Base-by-base conservation (phyloP, 2,329 filamentous ascomycete genomes). In the Phaeosphaeriaceae sp. region DNA sequence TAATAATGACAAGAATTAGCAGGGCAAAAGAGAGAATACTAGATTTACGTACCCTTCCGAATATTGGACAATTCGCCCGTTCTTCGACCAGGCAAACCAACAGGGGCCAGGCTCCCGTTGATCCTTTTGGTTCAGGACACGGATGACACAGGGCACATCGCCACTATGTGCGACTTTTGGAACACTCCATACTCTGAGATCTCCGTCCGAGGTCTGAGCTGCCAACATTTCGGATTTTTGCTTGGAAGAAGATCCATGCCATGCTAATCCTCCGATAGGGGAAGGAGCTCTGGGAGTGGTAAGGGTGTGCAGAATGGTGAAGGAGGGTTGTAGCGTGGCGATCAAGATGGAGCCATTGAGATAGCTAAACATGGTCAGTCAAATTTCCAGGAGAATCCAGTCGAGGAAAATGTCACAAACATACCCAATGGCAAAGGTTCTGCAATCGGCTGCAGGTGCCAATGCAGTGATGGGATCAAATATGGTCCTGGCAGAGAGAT, bases 1-100 rank as follows among this genome's bases (percentile, higher is more conserved):
- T 79, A 54, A 56, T 45, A 34, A 56, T 44, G 44, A 43, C 29
- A n/a, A n/a, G 30, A 56, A 28, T 72, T 41, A 72, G 65, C 47
- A 55, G 33, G 42, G 41, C 51, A 42, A 38, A 18, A 9, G 17
- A 32, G 51, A 50, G 48, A 32, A 30, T 32, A 38, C 35, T 36
- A 36, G 33, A 42, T 43, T 32, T 32, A 84, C 90, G 78, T 80
- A 96, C 92, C 87, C 86, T 74, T 97, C 91, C 4, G 90, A 89
- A 74, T 87, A 92, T 74, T 99, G 94, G 56, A 99, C 86, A 58
- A 99, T 92, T 60, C 92, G 88, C 32, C 94, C 94, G 77, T 96
- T 97, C 76, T 97, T 97, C 0, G 94, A 97, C 94, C 94, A 99
- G 16, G 87, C 89, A 80, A 97, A 92, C 94, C 94, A 99, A 70